Percentiles rank a stretch among this genome's conserved stretches.
These are phyloP conservation scores for Aspergillus candidus DNA, from an alignment of 2,329 filamentous ascomycete genomes.

Conservation along the genomic window DNA sequence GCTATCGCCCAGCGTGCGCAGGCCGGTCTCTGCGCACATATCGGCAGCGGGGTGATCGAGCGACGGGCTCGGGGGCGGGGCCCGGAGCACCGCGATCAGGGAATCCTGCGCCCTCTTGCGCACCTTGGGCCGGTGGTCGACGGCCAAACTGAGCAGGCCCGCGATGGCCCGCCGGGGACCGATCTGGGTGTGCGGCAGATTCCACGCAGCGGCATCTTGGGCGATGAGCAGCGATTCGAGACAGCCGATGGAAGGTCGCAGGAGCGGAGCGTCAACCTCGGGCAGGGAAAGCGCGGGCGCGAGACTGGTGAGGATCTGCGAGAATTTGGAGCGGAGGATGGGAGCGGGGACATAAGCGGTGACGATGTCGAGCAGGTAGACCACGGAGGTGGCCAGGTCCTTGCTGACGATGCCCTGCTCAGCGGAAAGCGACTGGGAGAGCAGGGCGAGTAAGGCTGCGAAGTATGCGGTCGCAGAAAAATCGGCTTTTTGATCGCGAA, in stretches of 20 bases:
- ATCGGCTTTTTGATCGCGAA: slow-evolving; percentile 79
- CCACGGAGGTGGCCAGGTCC: slow-evolving; percentile 75
- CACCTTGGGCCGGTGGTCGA: slow-evolving; percentile 88
- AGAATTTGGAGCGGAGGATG: slow-evolving; percentile 89
- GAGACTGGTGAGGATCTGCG: slow-evolving; percentile 80
- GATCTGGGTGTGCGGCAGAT: slow-evolving; percentile 72
- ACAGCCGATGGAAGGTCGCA: slow-evolving; percentile 84
- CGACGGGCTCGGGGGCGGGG: slow-evolving; percentile 82
- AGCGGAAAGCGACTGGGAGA: slow-evolving; percentile 66
- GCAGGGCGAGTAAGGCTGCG: slow-evolving; percentile 82
- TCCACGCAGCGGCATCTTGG: slow-evolving; percentile 84
- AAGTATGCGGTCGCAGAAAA: slow-evolving; percentile 88
- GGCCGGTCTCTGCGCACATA: slow-evolving; percentile 88
- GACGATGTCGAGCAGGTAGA: slow-evolving; percentile 92
- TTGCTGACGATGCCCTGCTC: slow-evolving; percentile 64
- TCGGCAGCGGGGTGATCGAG: slow-evolving; percentile 91
- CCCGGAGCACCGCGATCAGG: slow-evolving; percentile 72
- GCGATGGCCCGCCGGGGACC: slow-evolving; percentile 82
- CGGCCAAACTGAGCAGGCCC: slow-evolving; percentile 73
- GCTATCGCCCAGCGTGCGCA: slow-evolving; percentile 68
- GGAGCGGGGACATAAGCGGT: slow-evolving; percentile 78
- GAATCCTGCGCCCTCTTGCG: slow-evolving; percentile 90
- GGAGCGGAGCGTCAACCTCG: slow-evolving; percentile 78
- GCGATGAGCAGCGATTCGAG: slow-evolving; percentile 85
- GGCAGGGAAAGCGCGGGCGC: slow-evolving; percentile 74